A percentile compares a stretch with the other conserved stretches of the same genome.
Evolutionary conservation across 2,329 filamentous ascomycete species (phyloP).

Genomic region (Aspergillus sp.): DNA sequence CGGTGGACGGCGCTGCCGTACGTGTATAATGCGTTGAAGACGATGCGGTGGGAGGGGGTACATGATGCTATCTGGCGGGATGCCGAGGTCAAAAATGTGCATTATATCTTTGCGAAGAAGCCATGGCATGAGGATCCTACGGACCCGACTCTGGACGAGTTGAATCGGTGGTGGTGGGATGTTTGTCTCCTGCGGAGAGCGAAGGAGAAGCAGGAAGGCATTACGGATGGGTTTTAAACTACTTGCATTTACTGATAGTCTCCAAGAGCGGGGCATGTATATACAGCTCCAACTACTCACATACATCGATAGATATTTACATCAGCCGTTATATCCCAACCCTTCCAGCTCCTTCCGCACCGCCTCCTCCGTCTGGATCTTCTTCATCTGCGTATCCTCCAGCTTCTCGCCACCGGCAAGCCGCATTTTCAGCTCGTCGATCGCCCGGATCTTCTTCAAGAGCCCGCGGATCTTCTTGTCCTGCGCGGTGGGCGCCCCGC

Average conservation of each 20-base stretch:
- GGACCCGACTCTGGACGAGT: conserved; percentile 39
- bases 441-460: conserved; percentile 95
- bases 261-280: background rate
- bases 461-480: conserved; percentile 94
- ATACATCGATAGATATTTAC: background rate
- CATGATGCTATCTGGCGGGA: conserved; percentile 61
- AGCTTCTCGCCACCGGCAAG: conserved; percentile 92
- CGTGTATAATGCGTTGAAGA: conserved; percentile 60
- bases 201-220: conserved; percentile 40
- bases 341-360: conserved; percentile 79
- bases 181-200: conserved; percentile 48
- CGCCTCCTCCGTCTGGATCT: conserved; percentile 83
- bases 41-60: conserved; percentile 51
- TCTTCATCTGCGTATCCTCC: conserved; percentile 97
- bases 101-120: conserved; percentile 62
- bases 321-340: conserved; percentile 50
- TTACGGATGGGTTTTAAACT: conserved; percentile 4
- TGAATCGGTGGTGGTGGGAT: conserved; percentile 58
- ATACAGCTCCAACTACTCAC: background rate
- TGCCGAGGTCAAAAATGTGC: conserved; percentile 59
- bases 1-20: conserved; percentile 59
- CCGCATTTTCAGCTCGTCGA: conserved; percentile 97
- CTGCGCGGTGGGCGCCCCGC: conserved; percentile 57
- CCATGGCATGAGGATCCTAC: conserved; percentile 55
- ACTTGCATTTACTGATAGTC: background rate